Percentiles rank a stretch among this genome's conserved stretches.
phyloP scores from a whole-genome alignment of 768 basidiomycete species.

The Pleurotus djamor region DNA sequence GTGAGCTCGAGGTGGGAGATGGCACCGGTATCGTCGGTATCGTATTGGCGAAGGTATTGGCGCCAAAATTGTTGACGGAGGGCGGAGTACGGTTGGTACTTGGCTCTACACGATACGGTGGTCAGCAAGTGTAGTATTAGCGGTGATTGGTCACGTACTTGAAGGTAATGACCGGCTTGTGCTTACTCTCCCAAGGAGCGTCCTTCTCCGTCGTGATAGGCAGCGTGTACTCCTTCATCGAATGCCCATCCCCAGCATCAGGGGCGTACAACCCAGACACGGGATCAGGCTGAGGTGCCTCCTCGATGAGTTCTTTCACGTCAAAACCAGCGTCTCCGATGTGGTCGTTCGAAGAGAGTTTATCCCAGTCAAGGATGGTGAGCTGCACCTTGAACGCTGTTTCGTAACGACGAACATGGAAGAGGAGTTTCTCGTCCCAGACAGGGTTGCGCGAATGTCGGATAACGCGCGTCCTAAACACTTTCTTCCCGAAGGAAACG shows the following conservation, averaged over 20 bases:
- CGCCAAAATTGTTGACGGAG: constrained; percentile 91
- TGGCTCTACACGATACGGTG: constrained; percentile 52
- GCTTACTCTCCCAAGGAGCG: constrained; percentile 68
- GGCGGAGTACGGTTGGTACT: constrained; percentile 93
- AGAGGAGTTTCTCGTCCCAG: constrained; percentile 95
- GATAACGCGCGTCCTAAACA: constrained; percentile 89
- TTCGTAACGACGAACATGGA: constrained; percentile 91
- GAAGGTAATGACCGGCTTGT: constrained; percentile 68
- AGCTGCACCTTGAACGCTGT: constrained; percentile 75
- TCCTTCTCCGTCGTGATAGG: constrained; percentile 61
- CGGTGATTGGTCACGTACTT: constrained; percentile 37
- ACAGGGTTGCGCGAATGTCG: constrained; percentile 80
- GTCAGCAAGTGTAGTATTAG: background rate
- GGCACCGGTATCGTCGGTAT: constrained; percentile 73
- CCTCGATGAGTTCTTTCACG: constrained; percentile 65
- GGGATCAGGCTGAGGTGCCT: constrained; percentile 64
- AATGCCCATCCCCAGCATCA: constrained; percentile 48
- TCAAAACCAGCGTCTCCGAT: constrained; percentile 80
- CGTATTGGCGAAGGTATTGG: constrained; percentile 87
- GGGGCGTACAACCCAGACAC: constrained; percentile 55
- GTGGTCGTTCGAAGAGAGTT: constrained; percentile 84
- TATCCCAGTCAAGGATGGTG: constrained; percentile 95
- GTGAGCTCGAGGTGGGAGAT: constrained; percentile 86
- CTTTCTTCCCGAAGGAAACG: constrained; percentile 94
- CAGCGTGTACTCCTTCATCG: constrained; percentile 75